Conservation (phyloP, 1,284 basidiomycete species). For the Macrocybe sp. region DNA sequence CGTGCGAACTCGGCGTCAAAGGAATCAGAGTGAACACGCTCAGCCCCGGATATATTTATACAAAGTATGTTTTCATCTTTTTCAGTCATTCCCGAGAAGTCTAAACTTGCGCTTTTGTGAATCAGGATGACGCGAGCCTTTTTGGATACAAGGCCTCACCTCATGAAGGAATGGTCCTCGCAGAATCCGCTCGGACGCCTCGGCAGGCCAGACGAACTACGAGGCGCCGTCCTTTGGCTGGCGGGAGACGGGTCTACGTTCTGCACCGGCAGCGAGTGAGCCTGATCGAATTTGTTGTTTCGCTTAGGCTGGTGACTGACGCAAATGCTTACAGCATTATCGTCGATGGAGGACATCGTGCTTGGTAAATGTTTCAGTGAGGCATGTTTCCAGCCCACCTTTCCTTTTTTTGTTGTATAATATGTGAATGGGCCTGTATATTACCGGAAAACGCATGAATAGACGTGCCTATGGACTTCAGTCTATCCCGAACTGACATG, state of each 20-base stretch:
- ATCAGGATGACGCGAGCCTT: conserved; percentile 70
- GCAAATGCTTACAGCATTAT: conserved; percentile 16
- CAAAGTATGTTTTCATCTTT: conserved; percentile 39
- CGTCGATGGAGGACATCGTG: conserved; percentile 25
- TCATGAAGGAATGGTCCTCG: conserved; percentile 56
- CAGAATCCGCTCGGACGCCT: conserved; percentile 70
- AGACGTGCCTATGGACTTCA: no score
- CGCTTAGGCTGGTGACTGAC: neutral
- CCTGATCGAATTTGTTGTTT: conserved; percentile 1
- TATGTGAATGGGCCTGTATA: no score
- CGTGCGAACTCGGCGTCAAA: conserved; percentile 69
- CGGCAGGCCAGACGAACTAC: conserved; percentile 65
- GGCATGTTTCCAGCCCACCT: neutral
- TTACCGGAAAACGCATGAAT: no score
- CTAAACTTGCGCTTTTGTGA: neutral
- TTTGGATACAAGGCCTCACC: conserved; percentile 55
- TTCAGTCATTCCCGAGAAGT: neutral
- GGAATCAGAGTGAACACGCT: conserved; percentile 69
- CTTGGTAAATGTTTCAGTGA: conserved; percentile 17
- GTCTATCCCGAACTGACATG: no score
- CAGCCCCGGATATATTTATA: conserved; percentile 69
- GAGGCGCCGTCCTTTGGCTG: conserved; percentile 70
- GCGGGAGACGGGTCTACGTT: conserved; percentile 64
- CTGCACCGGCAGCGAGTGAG: conserved; percentile 66
- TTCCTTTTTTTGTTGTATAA: no score